Evolutionary conservation across 1,284 basidiomycete genomes (phyloP).

Genomic region (Hortiboletus rubellus): DNA sequence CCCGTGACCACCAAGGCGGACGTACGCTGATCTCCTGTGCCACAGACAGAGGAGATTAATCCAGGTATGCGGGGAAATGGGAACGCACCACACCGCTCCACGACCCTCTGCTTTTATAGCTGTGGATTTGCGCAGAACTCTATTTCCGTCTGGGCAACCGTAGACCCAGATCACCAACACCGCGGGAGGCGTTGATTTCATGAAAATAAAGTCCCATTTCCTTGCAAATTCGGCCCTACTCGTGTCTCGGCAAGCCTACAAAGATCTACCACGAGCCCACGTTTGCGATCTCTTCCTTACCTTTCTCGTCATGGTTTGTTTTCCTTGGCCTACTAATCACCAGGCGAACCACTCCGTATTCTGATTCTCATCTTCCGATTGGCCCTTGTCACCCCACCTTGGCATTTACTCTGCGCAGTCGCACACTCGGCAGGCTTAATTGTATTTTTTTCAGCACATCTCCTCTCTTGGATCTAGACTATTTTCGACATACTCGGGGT

Average conservation of each 20-base stretch:
- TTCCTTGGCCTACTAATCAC: slow-evolving; percentile 42
- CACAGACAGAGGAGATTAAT: slow-evolving; percentile 6
- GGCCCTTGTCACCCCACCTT: slow-evolving; percentile 23
- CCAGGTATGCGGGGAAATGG: slow-evolving; percentile 20
- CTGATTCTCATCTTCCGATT: slow-evolving; percentile 30
- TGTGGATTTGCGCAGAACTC: slow-evolving; percentile 29
- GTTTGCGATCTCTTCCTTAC: slow-evolving; percentile 22
- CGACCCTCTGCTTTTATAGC: slow-evolving; percentile 31
- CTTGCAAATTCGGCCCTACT: slow-evolving; percentile 27
- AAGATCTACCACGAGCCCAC: slow-evolving; percentile 25
- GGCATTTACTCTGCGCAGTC: slow-evolving; percentile 29
- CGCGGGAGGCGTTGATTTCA: slow-evolving; percentile 31
- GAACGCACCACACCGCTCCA: slow-evolving; percentile 11
- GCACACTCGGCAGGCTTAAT: slow-evolving; percentile 36
- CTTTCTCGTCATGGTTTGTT: slow-evolving; percentile 35
- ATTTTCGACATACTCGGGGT: slow-evolving; percentile 29
- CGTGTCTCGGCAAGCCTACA: slow-evolving; percentile 34
- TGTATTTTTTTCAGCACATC: slow-evolving; percentile 20
- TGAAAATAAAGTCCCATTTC: slow-evolving; percentile 30
- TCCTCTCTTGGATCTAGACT: slow-evolving; percentile 26
- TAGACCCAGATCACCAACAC: slow-evolving; percentile 27
- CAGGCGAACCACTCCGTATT: slow-evolving; percentile 40
- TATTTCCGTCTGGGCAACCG: slow-evolving; percentile 30
- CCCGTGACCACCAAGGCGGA: neutral
- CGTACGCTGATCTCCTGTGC: neutral